A percentile compares a stretch with the other conserved stretches of the same genome.
phyloP scores from a whole-genome alignment of 768 basidiomycete species.

The Lactarius deliciosus region DNA sequence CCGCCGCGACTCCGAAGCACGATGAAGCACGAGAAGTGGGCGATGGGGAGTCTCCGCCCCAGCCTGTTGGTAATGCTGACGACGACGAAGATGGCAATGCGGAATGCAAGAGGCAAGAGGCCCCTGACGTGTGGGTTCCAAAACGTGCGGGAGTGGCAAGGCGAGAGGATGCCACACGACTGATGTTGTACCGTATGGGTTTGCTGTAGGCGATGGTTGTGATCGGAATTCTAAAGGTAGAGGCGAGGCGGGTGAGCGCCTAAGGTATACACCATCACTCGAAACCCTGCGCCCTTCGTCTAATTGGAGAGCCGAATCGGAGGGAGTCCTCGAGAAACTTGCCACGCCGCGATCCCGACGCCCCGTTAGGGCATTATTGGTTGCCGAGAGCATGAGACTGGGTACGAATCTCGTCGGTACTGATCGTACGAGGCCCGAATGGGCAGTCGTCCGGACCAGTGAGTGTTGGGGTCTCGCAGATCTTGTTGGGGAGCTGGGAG shows the following conservation, averaged over 20 bases:
- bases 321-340: conserved; percentile 17
- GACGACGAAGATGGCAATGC: conserved; percentile 4
- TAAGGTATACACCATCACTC: conserved; percentile 17
- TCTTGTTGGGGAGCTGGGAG: conserved; percentile 23
- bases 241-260: conserved; percentile 16
- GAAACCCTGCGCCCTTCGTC: conserved; percentile 26
- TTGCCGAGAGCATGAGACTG: conserved; percentile 23
- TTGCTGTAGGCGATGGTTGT: conserved; percentile 7
- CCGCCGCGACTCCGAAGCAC: conserved; percentile 31
- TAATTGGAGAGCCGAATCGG: conserved; percentile 19
- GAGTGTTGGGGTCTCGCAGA: conserved; percentile 25
- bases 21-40: conserved; percentile 36
- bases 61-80: too few relatives aligned
- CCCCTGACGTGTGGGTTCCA: conserved; percentile 6
- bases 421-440: conserved; percentile 13
- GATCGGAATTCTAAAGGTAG: conserved; percentile 18
- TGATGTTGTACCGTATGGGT: conserved; percentile 11
- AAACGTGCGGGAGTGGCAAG: conserved; percentile 26
- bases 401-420: conserved; percentile 15
- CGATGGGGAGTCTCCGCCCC: conserved; percentile 16
- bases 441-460: conserved; percentile 18
- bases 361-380: conserved; percentile 13
- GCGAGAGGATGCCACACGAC: conserved; percentile 16
- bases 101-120: conserved; percentile 21
- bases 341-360: conserved; percentile 16